phyloP scores from a whole-genome alignment of 140 eudicot species.

The Ambrosia hybrid region DNA sequence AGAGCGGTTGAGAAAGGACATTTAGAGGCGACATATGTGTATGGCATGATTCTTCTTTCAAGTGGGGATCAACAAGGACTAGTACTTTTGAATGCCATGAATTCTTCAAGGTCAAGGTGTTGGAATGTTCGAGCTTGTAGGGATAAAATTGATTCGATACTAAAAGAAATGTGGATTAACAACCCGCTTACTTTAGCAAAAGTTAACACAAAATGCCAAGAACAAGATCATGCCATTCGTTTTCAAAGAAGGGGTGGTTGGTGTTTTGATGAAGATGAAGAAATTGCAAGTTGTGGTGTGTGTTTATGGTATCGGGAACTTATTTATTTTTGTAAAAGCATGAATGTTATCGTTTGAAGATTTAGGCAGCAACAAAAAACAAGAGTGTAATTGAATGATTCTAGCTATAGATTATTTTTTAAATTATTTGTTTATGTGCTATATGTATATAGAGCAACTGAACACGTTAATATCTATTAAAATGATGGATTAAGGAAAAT shows the following conservation, averaged over 20 bases:
- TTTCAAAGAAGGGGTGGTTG: not conserved
- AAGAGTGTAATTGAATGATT: not conserved
- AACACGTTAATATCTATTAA: too few relatives aligned
- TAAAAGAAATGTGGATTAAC: constrained; percentile 23
- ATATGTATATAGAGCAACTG: too few relatives aligned
- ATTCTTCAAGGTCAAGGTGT: not conserved
- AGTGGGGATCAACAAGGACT: not conserved
- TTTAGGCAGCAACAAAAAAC: not conserved
- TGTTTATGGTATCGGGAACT: not conserved
- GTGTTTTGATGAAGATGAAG: not conserved
- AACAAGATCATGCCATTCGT: not conserved
- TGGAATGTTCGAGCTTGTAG: constrained; percentile 24
- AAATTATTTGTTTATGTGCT: too few relatives aligned
- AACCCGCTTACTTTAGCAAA: constrained; percentile 5
- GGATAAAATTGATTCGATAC: not conserved
- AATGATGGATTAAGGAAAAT: too few relatives aligned
- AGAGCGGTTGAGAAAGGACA: too few relatives aligned
- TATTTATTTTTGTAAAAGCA: constrained; percentile 13
- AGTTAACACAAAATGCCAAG: not conserved
- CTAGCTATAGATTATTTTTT: too few relatives aligned
- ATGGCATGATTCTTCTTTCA: too few relatives aligned
- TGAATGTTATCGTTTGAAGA: not conserved
- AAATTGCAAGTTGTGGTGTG: not conserved
- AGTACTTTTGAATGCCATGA: constrained; percentile 14
- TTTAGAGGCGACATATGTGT: too few relatives aligned